Base-by-base conservation (phyloP, 108 stramenopile species). In the Aurantiochytrium sp. region DNA sequence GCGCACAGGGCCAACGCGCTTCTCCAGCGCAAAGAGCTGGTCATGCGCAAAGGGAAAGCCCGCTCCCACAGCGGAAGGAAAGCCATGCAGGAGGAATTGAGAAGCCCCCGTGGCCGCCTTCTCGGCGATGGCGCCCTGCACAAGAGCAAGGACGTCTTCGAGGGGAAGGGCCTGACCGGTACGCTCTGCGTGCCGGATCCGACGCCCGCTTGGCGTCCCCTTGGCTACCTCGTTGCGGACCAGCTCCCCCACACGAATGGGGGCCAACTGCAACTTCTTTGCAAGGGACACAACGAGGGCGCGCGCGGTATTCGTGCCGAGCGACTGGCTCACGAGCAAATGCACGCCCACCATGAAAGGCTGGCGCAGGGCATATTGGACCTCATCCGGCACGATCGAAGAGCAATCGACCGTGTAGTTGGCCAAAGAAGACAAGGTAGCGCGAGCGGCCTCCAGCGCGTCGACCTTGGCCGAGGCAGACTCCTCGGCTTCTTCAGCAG, bases 11-110 rank as follows among this genome's bases (percentile, higher is more conserved):
- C 89, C 89, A 0, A 90, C 89, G 0, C 18, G 25, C 58, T 76
- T 23, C 45, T 90, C 89, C 49, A 90, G 87, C n/a, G 89, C 89
- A 29, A 90, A 90, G 23, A 90, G 88, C 89, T 87, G 73, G 89
- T 90, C 89, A 53, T 87, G 73, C 49, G 47, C 89, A 12, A 43
- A 49, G 23, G 89, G 89, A 69, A 51, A 90, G 5, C 76, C 89
- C 8, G 87, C 49, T 21, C 45, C 42, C 25, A 58, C 29, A 6
- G 72, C 88, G 4, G 71, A 51, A 5, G 89, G 89, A 43, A 43
- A 90, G 12, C 89, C 89, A 6, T 90, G 71, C 83, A 90, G 60
- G 19, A 90, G 21, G 44, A 87, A 89, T 16, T 88, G 73, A 5
- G 10, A 5, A 5, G 89, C 89, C 6, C 76, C 76, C 19, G 76